phyloP scores from a whole-genome alignment of 768 basidiomycete genomes.

The Termitomyces sp. region DNA sequence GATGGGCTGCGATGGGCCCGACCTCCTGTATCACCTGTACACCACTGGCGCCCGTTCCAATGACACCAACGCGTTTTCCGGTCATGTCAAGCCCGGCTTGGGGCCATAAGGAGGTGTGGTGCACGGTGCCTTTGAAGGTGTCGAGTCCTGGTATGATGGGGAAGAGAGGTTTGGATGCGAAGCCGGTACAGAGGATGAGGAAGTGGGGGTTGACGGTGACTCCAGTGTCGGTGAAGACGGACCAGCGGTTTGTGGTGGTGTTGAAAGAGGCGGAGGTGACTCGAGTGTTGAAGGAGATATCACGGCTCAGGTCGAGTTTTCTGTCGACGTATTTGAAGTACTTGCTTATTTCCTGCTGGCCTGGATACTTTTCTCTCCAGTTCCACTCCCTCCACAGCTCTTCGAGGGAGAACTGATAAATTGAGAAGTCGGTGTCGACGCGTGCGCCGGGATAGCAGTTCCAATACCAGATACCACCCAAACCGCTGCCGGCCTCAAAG shows the following conservation, averaged over 20 bases:
- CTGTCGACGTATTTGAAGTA: conserved; percentile 23
- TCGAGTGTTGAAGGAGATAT: conserved; percentile 23
- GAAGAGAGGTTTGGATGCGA: conserved; percentile 14
- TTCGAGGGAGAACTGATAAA: neutral
- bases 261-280: conserved; percentile 23
- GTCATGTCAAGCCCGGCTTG: conserved; percentile 19
- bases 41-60: conserved; percentile 20
- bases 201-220: conserved; percentile 19
- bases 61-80: conserved; percentile 25
- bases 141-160: conserved; percentile 17
- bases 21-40: conserved; percentile 27
- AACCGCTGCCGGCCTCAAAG: neutral
- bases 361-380: conserved; percentile 17
- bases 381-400: conserved; percentile 1
- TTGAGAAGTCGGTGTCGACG: neutral
- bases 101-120: conserved; percentile 25
- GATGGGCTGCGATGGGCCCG: conserved; percentile 20
- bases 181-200: conserved; percentile 26
- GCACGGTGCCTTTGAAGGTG: conserved; percentile 22
- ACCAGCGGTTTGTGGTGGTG: conserved; percentile 19
- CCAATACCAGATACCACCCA: neutral
- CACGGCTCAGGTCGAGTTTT: conserved; percentile 23
- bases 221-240: conserved; percentile 22
- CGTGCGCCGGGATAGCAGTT: conserved; percentile 4
- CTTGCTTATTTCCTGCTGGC: conserved; percentile 17